A percentile compares a stretch with the other conserved stretches of the same genome.
Conservation (phyloP, 441 rosid genomes). For the Arabidopsis lyrata region DNA sequence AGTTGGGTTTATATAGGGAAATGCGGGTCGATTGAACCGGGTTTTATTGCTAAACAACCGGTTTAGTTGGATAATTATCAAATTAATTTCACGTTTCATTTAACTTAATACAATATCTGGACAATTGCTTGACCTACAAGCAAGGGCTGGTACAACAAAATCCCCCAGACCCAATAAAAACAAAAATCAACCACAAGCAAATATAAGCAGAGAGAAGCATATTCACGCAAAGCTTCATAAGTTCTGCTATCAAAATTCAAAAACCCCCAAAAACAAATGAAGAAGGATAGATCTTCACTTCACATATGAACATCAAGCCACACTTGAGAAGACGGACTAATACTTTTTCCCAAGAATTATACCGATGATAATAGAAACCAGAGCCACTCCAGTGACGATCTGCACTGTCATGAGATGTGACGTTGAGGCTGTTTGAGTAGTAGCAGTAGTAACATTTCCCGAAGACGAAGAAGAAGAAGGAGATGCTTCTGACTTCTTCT, state of each 20-base stretch:
- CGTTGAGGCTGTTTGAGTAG: constrained; percentile 47
- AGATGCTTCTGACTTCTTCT: constrained; percentile 79
- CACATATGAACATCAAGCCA: constrained; percentile 39
- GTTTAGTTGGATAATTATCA: constrained; percentile 18
- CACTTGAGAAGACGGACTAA: constrained; percentile 47
- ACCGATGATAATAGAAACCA: constrained; percentile 78
- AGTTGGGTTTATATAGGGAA: constrained; percentile 17
- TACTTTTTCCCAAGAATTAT: constrained; percentile 81
- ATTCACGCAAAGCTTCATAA: constrained; percentile 24
- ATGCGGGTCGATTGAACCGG: constrained; percentile 24
- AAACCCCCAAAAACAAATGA: constrained; percentile 20
- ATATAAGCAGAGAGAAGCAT: constrained; percentile 39
- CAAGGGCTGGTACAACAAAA: constrained; percentile 19
- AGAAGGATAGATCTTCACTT: constrained; percentile 26
- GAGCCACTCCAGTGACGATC: constrained; percentile 70
- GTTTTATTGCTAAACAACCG: background rate
- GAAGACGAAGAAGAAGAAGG: constrained; percentile 49
- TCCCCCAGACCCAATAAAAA: constrained; percentile 19
- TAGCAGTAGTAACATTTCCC: constrained; percentile 24
- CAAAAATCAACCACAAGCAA: constrained; percentile 16
- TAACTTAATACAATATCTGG: constrained; percentile 25
- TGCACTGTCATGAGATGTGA: constrained; percentile 57
- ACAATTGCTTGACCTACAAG: constrained; percentile 45
- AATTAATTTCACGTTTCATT: constrained; percentile 33
- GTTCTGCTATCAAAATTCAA: constrained; percentile 40